These are phyloP conservation scores for Scheffersomyces lignicola DNA, from an alignment of 1,139 yeast genomes.

Conservation along the genomic window DNA sequence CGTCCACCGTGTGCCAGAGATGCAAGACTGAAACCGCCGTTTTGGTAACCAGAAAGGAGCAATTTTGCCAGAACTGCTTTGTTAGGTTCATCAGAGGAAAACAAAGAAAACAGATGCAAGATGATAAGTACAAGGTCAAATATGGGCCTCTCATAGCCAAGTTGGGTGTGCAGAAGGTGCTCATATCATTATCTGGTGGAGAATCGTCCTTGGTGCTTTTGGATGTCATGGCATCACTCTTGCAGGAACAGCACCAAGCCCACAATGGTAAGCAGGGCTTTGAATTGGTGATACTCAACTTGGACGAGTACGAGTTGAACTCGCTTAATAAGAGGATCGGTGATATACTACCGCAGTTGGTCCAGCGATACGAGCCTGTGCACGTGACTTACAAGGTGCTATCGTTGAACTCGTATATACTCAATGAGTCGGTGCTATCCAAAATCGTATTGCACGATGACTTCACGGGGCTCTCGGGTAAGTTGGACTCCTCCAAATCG, in stretches of 20 bases:
- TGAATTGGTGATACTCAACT: conserved; percentile 52
- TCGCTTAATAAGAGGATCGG: conserved; percentile 17
- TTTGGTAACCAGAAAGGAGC: conserved; percentile 65
- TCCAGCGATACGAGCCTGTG: conserved; percentile 22
- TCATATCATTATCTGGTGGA: conserved; percentile 68
- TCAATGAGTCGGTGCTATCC: conserved; percentile 24
- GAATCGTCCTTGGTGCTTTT: conserved; percentile 64
- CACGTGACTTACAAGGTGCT: conserved; percentile 36
- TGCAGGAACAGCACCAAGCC: conserved; percentile 57
- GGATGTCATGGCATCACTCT: conserved; percentile 62
- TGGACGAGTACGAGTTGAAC: conserved; percentile 39
- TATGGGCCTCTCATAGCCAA: conserved; percentile 39
- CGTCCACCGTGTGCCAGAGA: conserved; percentile 34
- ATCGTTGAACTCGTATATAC: conserved; percentile 36
- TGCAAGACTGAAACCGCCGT: conserved; percentile 52
- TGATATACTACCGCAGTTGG: conserved; percentile 20
- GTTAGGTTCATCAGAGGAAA: conserved; percentile 71
- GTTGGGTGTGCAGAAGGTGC: conserved; percentile 40
- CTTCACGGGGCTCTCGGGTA: conserved; percentile 23
- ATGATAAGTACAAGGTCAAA: conserved; percentile 69
- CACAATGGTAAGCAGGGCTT: conserved; percentile 74
- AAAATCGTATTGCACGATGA: conserved; percentile 27
- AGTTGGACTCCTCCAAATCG: conserved; percentile 7
- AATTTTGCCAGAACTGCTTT: conserved; percentile 72
- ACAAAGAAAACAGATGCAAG: conserved; percentile 73